Percentiles rank a stretch among this genome's conserved stretches.
Evolutionary conservation across 225 moss, liverwort and hornwort species (phyloP).

Genomic region (Antitrichia curtipendula): DNA sequence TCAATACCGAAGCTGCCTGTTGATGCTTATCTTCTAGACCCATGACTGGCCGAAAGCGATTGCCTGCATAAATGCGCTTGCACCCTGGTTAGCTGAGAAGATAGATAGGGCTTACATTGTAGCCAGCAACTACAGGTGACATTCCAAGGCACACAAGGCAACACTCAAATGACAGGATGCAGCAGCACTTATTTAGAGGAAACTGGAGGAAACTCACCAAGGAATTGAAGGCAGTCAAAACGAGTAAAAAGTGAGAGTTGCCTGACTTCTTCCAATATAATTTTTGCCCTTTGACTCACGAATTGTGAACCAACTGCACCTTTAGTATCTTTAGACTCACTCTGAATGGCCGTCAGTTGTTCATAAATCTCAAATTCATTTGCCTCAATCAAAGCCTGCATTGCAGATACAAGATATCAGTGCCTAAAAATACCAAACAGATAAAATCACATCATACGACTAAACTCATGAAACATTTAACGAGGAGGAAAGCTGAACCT

Average conservation of each 20-base stretch:
- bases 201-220: constrained; percentile 39
- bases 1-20: constrained; percentile 29
- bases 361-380: constrained; percentile 88
- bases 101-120: background rate
- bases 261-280: constrained; percentile 89
- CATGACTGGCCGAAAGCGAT: constrained; percentile 50
- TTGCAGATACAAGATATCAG: background rate
- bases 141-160: background rate
- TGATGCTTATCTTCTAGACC: constrained; percentile 37
- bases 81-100: background rate
- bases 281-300: constrained; percentile 85
- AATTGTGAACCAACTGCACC: constrained; percentile 78
- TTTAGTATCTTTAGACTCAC: constrained; percentile 30
- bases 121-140: background rate
- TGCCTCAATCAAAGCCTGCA: constrained; percentile 76
- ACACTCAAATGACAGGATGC: background rate
- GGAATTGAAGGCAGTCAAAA: constrained; percentile 74
- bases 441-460: background rate
- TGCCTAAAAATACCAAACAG: background rate
- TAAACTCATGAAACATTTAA: background rate
- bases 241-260: constrained; percentile 76
- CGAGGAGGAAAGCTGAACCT: constrained; percentile 26
- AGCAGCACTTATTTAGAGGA: background rate
- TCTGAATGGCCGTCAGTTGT: constrained; percentile 59
- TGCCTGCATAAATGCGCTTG: constrained; percentile 20